Evolutionary conservation across 345 rosid species (phyloP).

Genomic region (Ricinus communis): DNA sequence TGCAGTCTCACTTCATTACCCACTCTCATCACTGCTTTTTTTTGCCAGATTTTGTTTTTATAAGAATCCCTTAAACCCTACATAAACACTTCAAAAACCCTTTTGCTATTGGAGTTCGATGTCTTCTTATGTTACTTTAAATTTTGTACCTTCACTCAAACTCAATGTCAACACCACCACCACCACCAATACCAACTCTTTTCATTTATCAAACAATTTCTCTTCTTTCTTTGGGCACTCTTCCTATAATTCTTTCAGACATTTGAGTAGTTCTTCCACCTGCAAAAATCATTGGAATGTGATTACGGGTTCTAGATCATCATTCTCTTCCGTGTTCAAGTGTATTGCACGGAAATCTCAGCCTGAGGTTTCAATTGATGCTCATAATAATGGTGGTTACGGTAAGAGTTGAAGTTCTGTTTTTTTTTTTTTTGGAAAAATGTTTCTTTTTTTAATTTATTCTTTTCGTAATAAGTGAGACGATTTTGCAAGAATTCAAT

Average conservation of each 20-base stretch:
- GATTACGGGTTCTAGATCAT: constrained; percentile 12
- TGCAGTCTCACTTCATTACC: no score
- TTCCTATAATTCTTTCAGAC: constrained; percentile 4
- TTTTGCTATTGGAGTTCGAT: no score
- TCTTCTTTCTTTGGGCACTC: neutral
- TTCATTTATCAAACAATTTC: neutral
- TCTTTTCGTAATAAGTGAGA: neutral
- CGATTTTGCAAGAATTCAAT: no score
- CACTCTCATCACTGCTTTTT: no score
- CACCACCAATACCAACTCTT: neutral
- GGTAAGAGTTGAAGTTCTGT: constrained; percentile 24
- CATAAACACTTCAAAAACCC: no score
- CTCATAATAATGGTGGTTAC: constrained; percentile 13
- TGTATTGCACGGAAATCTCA: constrained; percentile 33
- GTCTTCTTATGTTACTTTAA: neutral
- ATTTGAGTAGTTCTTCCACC: constrained; percentile 16
- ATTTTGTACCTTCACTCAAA: neutral
- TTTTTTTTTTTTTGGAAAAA: neutral
- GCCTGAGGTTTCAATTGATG: constrained; percentile 17
- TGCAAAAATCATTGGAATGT: neutral
- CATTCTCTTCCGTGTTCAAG: constrained; percentile 10
- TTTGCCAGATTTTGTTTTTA: no score
- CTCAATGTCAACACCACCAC: neutral
- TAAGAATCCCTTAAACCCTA: no score
- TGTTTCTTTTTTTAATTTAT: neutral